Conservation (phyloP, 1,284 basidiomycete genomes). For the Sanghuangporus sanghuang region DNA sequence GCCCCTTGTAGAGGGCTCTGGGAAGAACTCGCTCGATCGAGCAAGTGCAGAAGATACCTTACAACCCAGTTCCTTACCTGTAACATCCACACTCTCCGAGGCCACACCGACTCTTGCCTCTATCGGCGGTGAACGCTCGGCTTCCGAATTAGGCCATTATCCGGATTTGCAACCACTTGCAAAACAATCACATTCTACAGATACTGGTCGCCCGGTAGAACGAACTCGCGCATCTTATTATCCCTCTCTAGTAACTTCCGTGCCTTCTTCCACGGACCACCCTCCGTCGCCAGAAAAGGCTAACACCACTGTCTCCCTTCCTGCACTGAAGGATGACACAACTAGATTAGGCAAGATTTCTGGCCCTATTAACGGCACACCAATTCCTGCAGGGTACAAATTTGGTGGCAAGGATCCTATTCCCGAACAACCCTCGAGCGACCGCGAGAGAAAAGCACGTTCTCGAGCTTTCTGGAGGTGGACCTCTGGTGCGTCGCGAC, state of each 20-base stretch:
- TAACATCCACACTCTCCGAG: constrained; percentile 39
- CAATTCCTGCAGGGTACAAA: constrained; percentile 85
- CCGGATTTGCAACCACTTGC: constrained; percentile 42
- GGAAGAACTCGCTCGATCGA: constrained; percentile 11
- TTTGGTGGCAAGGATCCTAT: constrained; percentile 69
- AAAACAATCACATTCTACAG: constrained; percentile 45
- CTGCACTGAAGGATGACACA: constrained; percentile 30
- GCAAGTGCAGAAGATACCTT: constrained; percentile 44
- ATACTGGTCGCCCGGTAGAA: constrained; percentile 47
- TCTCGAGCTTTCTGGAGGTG: constrained; percentile 87
- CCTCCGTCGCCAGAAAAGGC: constrained; percentile 36
- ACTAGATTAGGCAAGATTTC: constrained; percentile 78
- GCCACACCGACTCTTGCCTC: constrained; percentile 33
- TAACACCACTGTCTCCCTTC: constrained; percentile 46
- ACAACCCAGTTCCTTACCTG: constrained; percentile 52
- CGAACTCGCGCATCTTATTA: constrained; percentile 49
- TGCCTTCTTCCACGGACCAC: constrained; percentile 36
- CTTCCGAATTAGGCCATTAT: constrained; percentile 77
- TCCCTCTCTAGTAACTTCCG: constrained; percentile 44
- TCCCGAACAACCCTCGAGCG: constrained; percentile 40
- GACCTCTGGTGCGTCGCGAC: constrained; percentile 27
- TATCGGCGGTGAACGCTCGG: constrained; percentile 48
- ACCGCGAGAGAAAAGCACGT: constrained; percentile 85
- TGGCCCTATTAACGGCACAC: constrained; percentile 81
- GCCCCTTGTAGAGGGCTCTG: constrained; percentile 6